Percentiles rank a stretch among this genome's conserved stretches.
Evolutionary conservation across 1,139 yeast genomes (phyloP).

Genomic region (Pichia sp.): DNA sequence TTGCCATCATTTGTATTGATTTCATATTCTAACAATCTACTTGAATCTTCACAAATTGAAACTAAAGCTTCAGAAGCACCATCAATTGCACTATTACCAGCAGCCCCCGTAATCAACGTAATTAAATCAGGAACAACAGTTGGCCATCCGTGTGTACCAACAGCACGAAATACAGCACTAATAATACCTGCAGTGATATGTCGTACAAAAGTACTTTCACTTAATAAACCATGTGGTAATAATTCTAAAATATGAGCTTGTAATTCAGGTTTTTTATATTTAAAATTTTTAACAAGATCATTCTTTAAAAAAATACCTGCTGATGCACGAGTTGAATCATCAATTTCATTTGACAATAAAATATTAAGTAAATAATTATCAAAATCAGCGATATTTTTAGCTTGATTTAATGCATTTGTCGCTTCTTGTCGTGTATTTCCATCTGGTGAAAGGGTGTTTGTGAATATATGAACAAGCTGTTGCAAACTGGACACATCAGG

Average conservation of each 20-base stretch:
- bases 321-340: constrained; percentile 65
- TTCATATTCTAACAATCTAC: constrained; percentile 50
- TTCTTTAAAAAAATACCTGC: constrained; percentile 86
- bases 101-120: constrained; percentile 44
- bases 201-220: constrained; percentile 55
- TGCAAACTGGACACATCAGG: constrained; percentile 56
- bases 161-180: constrained; percentile 69
- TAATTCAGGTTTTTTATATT: constrained; percentile 29
- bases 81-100: constrained; percentile 43
- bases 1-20: constrained; percentile 49
- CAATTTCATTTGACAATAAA: constrained; percentile 44
- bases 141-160: constrained; percentile 73
- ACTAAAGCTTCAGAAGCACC: constrained; percentile 78
- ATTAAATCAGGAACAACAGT: constrained; percentile 62
- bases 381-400: constrained; percentile 64
- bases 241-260: constrained; percentile 54
- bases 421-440: constrained; percentile 50
- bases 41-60: constrained; percentile 84
- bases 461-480: constrained; percentile 57
- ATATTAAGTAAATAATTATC: constrained; percentile 72
- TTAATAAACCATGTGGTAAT: constrained; percentile 63
- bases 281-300: constrained; percentile 37
- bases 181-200: constrained; percentile 89
- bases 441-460: constrained; percentile 59
- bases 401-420: constrained; percentile 62